Evolutionary conservation across 106 monocot species (phyloP), one percentile per base, ranked within the genome.

Genomic region (Dendrobium chrysotoxum): DNA sequence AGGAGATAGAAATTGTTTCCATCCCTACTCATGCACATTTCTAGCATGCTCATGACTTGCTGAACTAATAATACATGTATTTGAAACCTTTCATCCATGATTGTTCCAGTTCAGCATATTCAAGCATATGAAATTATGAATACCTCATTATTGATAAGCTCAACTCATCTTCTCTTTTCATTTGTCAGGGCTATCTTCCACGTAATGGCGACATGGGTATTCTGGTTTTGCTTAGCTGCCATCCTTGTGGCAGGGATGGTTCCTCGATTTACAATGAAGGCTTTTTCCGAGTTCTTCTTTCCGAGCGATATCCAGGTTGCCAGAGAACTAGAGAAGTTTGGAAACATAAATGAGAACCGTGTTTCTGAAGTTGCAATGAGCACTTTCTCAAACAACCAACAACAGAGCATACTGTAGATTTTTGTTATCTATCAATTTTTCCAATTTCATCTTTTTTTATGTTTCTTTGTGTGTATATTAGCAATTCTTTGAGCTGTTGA

Each of bases 171-270:
- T 50, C 15, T 50, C n/a, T 7, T 35, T 13, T 70, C 13, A 13
- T 23, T 72, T 86, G 41, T 28, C 88, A 99, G 99, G 99, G 95
- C 99, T 16, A 93, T 99, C 61, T 95, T 85, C 67, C 81, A 99
- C 45, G 54, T 86, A 61, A 90, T 93, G 89, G 86, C 81, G 30
- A 91, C 88, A 25, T 85, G 87, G 53, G 30, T 84, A 40, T 99
- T 99, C 81, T 99, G 99, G 99, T 65, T 88, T 0, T 87, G 80
- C 75, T 79, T 95, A 66, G 86, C 92, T 39, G 87, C 78, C 15
- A 85, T 95, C 46, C 61, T 87, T 4, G 76, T 89, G 1, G 81
- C 72, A 18, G 98, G 85, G 12, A 82, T 99, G 89, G 44, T 93
- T 76, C 98, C 97, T 21, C 84, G 92, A 23, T 96, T 99, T 66